A percentile compares a stretch with the other conserved stretches of the same genome.
Conservation (phyloP, 1,284 basidiomycete species). For the Ustilago hordei region DNA sequence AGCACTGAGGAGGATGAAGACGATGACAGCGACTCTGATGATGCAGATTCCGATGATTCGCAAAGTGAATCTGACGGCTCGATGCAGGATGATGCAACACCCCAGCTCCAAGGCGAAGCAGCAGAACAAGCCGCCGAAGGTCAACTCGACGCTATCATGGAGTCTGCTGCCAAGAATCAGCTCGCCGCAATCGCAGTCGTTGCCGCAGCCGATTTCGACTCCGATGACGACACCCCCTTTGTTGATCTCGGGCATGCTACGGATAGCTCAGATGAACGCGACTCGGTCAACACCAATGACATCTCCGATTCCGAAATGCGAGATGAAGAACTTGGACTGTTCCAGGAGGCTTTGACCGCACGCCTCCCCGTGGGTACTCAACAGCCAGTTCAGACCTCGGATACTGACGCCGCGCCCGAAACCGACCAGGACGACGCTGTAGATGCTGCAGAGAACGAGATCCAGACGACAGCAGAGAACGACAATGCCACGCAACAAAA, state of each 20-base stretch:
- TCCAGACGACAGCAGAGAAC: background rate
- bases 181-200: background rate
- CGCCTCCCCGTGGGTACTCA: background rate
- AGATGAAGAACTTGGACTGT: background rate
- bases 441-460: background rate
- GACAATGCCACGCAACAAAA: background rate
- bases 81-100: background rate
- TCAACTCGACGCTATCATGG: background rate
- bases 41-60: background rate
- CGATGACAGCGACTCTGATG: constrained; percentile 7
- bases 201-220: background rate
- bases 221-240: background rate
- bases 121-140: background rate
- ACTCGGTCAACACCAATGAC: background rate
- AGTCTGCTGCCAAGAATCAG: background rate
- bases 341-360: background rate
- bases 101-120: background rate
- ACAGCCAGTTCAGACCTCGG: background rate
- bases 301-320: background rate
- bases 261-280: background rate
- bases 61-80: background rate
- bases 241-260: background rate
- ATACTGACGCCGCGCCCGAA: background rate
- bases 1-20: background rate
- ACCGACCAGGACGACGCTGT: too few species aligned